These are phyloP conservation scores for Hymenotorrendiella dingleyae DNA, from an alignment of 2,329 filamentous ascomycete genomes.

Conservation along the genomic window DNA sequence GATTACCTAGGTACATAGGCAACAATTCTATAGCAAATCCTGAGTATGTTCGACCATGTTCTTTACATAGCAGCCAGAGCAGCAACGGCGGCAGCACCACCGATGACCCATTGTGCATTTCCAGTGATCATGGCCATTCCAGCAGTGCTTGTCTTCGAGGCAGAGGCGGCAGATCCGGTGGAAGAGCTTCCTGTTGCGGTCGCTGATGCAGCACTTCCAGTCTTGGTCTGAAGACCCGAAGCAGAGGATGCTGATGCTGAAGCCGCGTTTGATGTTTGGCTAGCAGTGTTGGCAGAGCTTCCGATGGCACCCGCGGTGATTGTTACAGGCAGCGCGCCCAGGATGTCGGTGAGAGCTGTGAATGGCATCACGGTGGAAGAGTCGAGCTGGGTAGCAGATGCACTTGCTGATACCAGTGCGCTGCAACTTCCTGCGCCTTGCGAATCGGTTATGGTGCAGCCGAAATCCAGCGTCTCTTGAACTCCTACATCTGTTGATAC, in stretches of 20 bases:
- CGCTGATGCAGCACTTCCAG: conserved; percentile 1
- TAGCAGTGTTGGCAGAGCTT: conserved; percentile 5
- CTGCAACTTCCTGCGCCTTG: conserved; percentile 13
- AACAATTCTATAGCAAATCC: too few relatives aligned
- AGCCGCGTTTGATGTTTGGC: not conserved
- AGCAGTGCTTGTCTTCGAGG: conserved; percentile 9
- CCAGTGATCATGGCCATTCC: conserved; percentile 24
- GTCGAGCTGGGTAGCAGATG: not conserved
- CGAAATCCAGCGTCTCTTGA: conserved; percentile 4
- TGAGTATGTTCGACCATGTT: not conserved
- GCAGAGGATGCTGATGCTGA: not conserved
- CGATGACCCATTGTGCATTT: conserved; percentile 21
- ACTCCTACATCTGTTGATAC: too few relatives aligned
- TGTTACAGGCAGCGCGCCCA: conserved; percentile 12
- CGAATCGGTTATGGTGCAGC: conserved; percentile 13
- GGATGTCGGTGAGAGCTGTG: not conserved
- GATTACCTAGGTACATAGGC: too few relatives aligned
- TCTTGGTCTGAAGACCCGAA: not conserved
- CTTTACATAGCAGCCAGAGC: conserved; percentile 19
- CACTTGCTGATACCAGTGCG: not conserved
- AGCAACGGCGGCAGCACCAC: conserved; percentile 24
- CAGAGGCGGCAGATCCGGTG: conserved; percentile 1
- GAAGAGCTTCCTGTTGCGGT: conserved; percentile 3
- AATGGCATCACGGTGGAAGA: not conserved
- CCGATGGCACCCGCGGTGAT: conserved; percentile 16